A percentile compares a stretch with the other conserved stretches of the same genome.
Conservation (phyloP, 139 green algal genomes). For the Haematococcus lacustris region DNA sequence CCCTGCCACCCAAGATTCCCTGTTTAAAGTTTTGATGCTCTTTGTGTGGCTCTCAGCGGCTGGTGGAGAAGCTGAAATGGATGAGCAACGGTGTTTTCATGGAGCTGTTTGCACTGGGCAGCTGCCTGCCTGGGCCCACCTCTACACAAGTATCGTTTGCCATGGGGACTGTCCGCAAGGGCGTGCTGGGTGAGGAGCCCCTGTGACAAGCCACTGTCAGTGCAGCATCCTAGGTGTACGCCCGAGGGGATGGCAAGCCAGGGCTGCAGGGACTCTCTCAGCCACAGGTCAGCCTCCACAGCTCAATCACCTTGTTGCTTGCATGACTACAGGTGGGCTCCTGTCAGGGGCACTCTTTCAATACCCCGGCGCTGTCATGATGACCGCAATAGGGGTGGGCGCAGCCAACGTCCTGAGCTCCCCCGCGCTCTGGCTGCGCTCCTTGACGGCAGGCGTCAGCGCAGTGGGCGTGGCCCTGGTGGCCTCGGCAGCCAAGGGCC, state of each 20-base stretch:
- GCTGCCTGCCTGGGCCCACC: conserved; percentile 85
- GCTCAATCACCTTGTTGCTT: no score
- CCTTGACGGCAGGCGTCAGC: conserved; percentile 51
- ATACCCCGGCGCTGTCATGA: conserved; percentile 77
- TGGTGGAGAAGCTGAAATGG: conserved; percentile 76
- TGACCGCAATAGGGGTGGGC: conserved; percentile 64
- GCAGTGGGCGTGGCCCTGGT: conserved; percentile 79
- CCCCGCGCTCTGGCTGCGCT: conserved; percentile 42
- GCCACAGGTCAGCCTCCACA: no score
- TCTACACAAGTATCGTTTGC: conserved; percentile 79
- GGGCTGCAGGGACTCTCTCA: no score
- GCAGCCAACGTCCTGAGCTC: conserved; percentile 49
- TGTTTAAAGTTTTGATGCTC: no score
- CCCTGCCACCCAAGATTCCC: no score
- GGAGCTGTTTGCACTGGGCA: conserved; percentile 83
- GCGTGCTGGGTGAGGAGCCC: conserved; percentile 53
- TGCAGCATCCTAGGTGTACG: no score
- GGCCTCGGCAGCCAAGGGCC: conserved; percentile 59
- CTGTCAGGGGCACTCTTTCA: conserved; percentile 81
- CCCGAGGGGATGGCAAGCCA: no score
- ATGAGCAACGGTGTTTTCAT: conserved; percentile 66
- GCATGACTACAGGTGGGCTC: conserved; percentile 56
- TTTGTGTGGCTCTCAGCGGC: no score
- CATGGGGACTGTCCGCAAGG: conserved; percentile 75
- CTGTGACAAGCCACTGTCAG: no score